A percentile compares a stretch with the other conserved stretches of the same genome.
Evolutionary conservation across 106 monocot species (phyloP).

Genomic region (Allium cepa): DNA sequence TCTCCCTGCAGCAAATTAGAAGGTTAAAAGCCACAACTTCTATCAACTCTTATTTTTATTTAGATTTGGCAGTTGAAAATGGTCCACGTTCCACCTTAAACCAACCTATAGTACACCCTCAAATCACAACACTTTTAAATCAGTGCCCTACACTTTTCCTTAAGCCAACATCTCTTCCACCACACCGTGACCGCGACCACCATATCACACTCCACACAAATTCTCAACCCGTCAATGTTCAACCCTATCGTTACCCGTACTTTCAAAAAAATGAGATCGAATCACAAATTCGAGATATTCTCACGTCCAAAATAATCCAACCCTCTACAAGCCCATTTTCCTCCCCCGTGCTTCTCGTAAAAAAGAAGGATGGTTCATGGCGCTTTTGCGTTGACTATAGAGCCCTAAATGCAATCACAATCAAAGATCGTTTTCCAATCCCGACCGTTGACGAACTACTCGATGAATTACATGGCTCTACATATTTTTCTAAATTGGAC

Average conservation of each 20-base stretch:
- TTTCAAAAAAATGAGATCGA: background rate
- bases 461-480: background rate
- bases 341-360: background rate
- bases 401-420: background rate
- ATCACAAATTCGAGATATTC: background rate
- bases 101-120: background rate
- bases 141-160: background rate
- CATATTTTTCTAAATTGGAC: background rate
- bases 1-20: too few relatives aligned
- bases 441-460: background rate
- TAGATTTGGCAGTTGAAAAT: too few relatives aligned
- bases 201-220: background rate
- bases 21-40: too few relatives aligned
- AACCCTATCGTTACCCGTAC: background rate
- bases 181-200: background rate
- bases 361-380: background rate
- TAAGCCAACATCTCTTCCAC: background rate
- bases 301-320: background rate
- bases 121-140: background rate
- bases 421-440: background rate
- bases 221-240: background rate
- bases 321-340: background rate
- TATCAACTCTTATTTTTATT: too few relatives aligned
- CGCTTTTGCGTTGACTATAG: slow-evolving; percentile 6
- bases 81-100: too few relatives aligned